Base-by-base conservation (phyloP, 176 grass and related monocot genomes). In the Oryza officinalis region DNA sequence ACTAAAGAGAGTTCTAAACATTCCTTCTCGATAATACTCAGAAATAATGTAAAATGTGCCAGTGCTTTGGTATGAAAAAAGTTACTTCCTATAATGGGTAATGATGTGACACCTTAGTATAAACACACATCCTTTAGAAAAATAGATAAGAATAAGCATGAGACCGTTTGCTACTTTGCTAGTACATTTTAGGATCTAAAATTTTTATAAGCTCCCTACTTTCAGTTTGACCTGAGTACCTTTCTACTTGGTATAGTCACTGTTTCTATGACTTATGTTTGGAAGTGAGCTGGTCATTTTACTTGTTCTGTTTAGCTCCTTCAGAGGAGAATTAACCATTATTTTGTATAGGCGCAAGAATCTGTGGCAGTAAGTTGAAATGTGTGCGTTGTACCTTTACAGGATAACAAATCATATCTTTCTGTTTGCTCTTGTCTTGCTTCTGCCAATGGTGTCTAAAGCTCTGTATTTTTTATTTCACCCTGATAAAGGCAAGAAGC, bases 401-500 rank as follows among this genome's bases (percentile, higher is more conserved):
- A 57, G 18, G 6, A 50, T 50, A 18, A 18, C 47, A 50, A 47
- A 50, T 17, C 47, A 8, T 22, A 57, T 20, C 6, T 20, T 81
- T 78, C 18, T 23, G 25, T 40, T 37, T 31, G 64, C 25, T 63
- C 20, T 72, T 79, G 9, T 33, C 18, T 30, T 79, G 33, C 71
- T 47, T 80, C 20, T 75, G 60, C 20, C 15, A 8, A 59, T 11
- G 27, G 2, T 27, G 33, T 23, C 15, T 67, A 66, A 45, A 64
- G 6, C 65, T 70, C 30, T 45, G 14, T 76, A 10, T 37, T 89
- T 89, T 74, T 13, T 43, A 14, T 76, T 88, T 83, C 28, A 73
- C 33, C 71, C 68, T 84, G 25, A 18, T 44, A 28, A 77, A 99
- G 96, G 93, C 75, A 96, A 94, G 89, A 99, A 90, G 76, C 96